Evolutionary conservation across 108 stramenopile genomes (phyloP), one percentile per base, ranked within the genome.

Genomic region (Cyclotella sp.): DNA sequence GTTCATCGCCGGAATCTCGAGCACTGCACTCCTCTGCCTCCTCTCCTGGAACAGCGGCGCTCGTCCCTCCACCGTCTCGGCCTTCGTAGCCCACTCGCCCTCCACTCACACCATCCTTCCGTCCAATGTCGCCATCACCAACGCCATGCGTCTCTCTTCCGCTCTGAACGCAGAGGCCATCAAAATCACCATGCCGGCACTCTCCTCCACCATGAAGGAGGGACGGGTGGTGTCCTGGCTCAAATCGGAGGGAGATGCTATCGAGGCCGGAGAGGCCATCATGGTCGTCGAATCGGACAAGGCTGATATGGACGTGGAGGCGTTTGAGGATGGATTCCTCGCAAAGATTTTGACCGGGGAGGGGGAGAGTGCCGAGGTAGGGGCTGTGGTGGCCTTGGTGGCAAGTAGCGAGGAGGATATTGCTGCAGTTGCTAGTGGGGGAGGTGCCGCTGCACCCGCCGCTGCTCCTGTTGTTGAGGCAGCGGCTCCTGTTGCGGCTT

Each of bases 261-360:
- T 99, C 62, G 85, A 92, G 54, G 92, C 93, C 2, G 97, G 97
- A 9, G 97, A 99, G 74, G 92, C 97, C 16, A 90, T 97, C 71
- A 95, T 99, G 92, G 96, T 98, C 29, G 97, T 98, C 14, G 98
- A 98, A 81, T 92, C 90, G 61, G 98, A 99, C 73, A 98, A 98
- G 87, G 98, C 98, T 19, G 98, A 98, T 78, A 98, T 98, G 98
- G 98, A 98, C 78, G 95, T 98, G 16, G 98, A 98, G 72, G 93
- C 97, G 0, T 98, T 98, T 63, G 95, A 96, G 63, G 96, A 97
- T 78, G 98, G 98, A 19, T 96, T 89, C 87, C 72, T 98, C 53
- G 97, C 97, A 10, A 95, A 96, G 41, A 97, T 98, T 47, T 81
- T 98, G 30, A 96, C 94, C 9, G 84, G 66, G 9, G 98, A 98